phyloP scores from a whole-genome alignment of 495 filamentous ascomycete genomes.

The Lineolata rhizophorae region DNA sequence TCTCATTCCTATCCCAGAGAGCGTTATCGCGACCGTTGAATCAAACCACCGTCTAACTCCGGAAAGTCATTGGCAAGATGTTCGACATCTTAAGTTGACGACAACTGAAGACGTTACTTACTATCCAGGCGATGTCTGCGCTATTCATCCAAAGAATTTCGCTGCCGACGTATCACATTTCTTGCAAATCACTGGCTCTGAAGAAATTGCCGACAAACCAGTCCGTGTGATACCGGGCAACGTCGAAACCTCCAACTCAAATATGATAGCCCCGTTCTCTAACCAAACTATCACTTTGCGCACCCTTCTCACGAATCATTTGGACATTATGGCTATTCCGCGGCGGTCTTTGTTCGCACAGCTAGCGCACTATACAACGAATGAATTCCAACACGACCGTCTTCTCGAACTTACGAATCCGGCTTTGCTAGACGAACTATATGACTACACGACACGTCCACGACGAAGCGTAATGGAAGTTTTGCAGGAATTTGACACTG shows the following conservation, averaged over 20 bases:
- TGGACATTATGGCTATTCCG: conserved; percentile 78
- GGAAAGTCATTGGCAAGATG: conserved; percentile 73
- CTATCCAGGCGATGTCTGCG: conserved; percentile 50
- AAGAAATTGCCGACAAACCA: conserved; percentile 39
- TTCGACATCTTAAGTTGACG: conserved; percentile 47
- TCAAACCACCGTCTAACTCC: conserved; percentile 58
- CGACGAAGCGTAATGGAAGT: conserved; percentile 81
- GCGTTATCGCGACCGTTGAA: conserved; percentile 21
- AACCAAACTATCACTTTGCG: conserved; percentile 37
- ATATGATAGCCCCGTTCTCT: too few relatives aligned
- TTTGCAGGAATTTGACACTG: conserved; percentile 67
- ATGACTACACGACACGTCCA: conserved; percentile 86
- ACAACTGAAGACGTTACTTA: conserved; percentile 24
- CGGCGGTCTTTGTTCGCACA: conserved; percentile 63
- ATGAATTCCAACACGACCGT: conserved; percentile 55
- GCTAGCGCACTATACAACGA: conserved; percentile 47
- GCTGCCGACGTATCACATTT: conserved; percentile 52
- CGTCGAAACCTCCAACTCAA: too few relatives aligned
- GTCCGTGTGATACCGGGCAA: too few relatives aligned
- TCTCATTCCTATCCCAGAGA: conserved; percentile 33
- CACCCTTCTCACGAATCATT: conserved; percentile 50
- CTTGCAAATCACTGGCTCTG: conserved; percentile 58
- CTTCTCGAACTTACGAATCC: conserved; percentile 62
- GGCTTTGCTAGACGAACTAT: conserved; percentile 67
- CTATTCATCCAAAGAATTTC: conserved; percentile 74